Evolutionary conservation across 306 rosid species (phyloP).

Genomic region (Elaeagnus macrophylla): DNA sequence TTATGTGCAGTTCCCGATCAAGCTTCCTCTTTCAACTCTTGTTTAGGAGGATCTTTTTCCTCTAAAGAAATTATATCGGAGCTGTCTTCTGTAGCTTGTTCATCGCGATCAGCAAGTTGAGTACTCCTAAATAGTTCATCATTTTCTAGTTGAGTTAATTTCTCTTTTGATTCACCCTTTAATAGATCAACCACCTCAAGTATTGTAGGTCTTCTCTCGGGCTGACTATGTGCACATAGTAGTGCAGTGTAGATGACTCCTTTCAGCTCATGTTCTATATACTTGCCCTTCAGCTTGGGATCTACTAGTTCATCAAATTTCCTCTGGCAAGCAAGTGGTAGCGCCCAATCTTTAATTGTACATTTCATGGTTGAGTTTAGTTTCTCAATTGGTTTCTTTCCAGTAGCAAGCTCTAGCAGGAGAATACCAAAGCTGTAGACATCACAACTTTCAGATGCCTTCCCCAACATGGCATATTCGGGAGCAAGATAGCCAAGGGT

Average conservation of each 20-base stretch:
- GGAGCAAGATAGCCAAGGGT: conserved; percentile 98
- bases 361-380: conserved; percentile 39
- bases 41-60: conserved; percentile 40
- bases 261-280: conserved; percentile 67
- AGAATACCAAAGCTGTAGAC: conserved; percentile 93
- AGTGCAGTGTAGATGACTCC: conserved; percentile 58
- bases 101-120: conserved; percentile 20
- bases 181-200: conserved; percentile 70
- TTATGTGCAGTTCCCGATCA: conserved; percentile 20
- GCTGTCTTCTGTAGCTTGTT: conserved; percentile 46
- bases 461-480: conserved; percentile 88
- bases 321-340: conserved; percentile 67
- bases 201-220: conserved; percentile 80
- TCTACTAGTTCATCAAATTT: conserved; percentile 61
- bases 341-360: conserved; percentile 77
- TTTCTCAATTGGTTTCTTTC: conserved; percentile 76
- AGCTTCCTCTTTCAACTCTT: conserved; percentile 28
- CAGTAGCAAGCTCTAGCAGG: conserved; percentile 82
- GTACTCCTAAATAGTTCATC: conserved; percentile 53
- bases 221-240: conserved; percentile 47
- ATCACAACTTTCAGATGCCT: conserved; percentile 84
- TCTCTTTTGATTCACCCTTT: conserved; percentile 69
- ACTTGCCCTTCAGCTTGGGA: conserved; percentile 68
- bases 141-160: conserved; percentile 46
- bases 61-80: conserved; percentile 67